phyloP scores from a whole-genome alignment of 345 rosid species.

The Corchorus olitorius region DNA sequence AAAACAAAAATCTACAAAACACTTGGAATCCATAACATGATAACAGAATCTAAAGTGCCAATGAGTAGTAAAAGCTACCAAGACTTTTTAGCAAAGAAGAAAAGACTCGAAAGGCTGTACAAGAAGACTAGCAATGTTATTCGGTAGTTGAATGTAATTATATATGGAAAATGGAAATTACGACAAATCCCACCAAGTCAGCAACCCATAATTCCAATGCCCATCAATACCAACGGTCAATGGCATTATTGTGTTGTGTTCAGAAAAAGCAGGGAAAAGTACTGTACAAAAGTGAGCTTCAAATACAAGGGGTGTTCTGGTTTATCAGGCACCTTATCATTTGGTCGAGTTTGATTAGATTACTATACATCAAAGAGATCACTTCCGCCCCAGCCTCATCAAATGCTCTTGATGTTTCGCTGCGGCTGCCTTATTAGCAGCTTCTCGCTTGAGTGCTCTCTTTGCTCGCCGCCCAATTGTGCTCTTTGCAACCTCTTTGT shows the following conservation, averaged over 20 bases:
- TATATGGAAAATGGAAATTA: background rate
- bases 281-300: constrained; percentile 17
- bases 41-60: no score
- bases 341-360: background rate
- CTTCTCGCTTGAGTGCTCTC: constrained; percentile 90
- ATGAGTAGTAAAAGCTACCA: no score
- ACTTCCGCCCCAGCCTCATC: constrained; percentile 44
- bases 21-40: no score
- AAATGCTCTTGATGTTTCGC: constrained; percentile 39
- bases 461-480: constrained; percentile 80
- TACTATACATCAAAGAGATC: background rate
- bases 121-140: background rate
- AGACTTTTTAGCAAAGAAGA: no score
- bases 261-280: background rate
- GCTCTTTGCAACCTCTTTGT: constrained; percentile 51
- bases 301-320: background rate
- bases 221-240: background rate
- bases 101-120: background rate
- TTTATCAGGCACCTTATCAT: constrained; percentile 1
- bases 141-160: background rate
- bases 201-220: background rate
- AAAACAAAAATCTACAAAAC: no score
- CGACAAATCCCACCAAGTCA: background rate
- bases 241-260: constrained; percentile 22
- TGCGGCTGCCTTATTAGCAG: constrained; percentile 86